Evolutionary conservation across 2,329 filamentous ascomycete species (phyloP), one percentile per base, ranked within the genome.

Genomic region (Apiospora aurea): DNA sequence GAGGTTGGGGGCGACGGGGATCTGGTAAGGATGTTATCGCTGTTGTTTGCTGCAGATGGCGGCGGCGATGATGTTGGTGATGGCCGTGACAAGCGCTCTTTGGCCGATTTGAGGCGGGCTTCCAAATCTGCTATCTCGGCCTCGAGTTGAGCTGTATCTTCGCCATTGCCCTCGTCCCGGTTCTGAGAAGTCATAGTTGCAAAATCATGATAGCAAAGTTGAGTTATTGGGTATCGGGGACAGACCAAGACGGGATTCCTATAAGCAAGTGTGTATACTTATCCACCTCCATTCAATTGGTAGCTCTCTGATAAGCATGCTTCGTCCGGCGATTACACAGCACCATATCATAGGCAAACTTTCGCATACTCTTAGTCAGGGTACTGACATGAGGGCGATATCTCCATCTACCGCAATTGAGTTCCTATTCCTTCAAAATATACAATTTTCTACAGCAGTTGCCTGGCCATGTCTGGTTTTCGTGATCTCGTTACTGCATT

Each of bases 91-190:
- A 80, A 68, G 10, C 73, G 78, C 44, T 72, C 69, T 70, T 83
- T 85, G 64, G 85, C 85, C 24, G 79, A 80, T 14, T 80, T 83
- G 69, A 91, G 81, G 67, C 84, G 86, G 34, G 79, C 78, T 78
- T 93, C 89, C 14, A 93, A 83, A 26, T 87, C 84, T 10, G 82
- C 82, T 74, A 93, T 89, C 79, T 93, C 90, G 79, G 87, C 79
- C 73, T 85, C 81, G 41, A 83, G 78, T 16, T 75, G 75, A 3
- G 79, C 76, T 44, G 80, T 73, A 14, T 76, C 68, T 4, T 73
- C 61, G 8, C 75, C 67, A 38, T 49, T 16, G 44, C 44, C 67
- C 26, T 34, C 67, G n/a, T n/a, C 44, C 29, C 44, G 47, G 67
- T 24, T 29, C 26, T 46, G 44, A 26, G 44, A 21, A 44, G 44